Conservation (phyloP, 2,329 filamentous ascomycete genomes). For the Orbilia blumenaviensis region DNA sequence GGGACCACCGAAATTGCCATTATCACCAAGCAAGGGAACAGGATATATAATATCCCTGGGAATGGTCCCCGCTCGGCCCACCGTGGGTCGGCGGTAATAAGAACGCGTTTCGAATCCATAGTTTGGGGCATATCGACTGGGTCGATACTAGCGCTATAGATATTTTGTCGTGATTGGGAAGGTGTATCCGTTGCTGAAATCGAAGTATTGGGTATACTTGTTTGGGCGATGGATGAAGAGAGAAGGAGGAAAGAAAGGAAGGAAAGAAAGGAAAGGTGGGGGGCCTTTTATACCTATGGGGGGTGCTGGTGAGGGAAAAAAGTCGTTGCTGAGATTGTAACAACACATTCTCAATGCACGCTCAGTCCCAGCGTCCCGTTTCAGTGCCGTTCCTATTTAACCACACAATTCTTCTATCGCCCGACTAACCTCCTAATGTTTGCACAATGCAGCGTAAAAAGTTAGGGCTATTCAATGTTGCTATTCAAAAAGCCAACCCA, state of each 20-base stretch:
- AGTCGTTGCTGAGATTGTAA: background rate
- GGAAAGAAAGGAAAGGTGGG: background rate
- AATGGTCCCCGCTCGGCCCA: slow-evolving; percentile 1
- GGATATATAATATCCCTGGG: background rate
- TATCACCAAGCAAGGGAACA: background rate
- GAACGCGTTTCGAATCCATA: background rate
- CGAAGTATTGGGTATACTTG: background rate
- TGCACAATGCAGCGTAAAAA: no score
- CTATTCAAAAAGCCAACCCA: no score
- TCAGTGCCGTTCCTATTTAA: no score
- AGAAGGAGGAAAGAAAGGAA: slow-evolving; percentile 17
- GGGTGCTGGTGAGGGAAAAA: background rate
- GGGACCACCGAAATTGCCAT: background rate
- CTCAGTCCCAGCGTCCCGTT: no score
- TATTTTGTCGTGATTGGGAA: background rate
- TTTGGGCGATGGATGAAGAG: slow-evolving; percentile 23
- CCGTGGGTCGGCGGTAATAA: background rate
- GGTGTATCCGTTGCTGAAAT: slow-evolving; percentile 30
- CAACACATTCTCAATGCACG: no score
- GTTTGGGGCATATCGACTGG: background rate
- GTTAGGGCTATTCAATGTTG: no score
- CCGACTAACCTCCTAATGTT: no score
- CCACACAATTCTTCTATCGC: no score
- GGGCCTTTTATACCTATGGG: slow-evolving; percentile 16
- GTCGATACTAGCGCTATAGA: slow-evolving; percentile 14